Base-by-base conservation (phyloP, 768 basidiomycete species). In the Kwoniella dejecticola region DNA sequence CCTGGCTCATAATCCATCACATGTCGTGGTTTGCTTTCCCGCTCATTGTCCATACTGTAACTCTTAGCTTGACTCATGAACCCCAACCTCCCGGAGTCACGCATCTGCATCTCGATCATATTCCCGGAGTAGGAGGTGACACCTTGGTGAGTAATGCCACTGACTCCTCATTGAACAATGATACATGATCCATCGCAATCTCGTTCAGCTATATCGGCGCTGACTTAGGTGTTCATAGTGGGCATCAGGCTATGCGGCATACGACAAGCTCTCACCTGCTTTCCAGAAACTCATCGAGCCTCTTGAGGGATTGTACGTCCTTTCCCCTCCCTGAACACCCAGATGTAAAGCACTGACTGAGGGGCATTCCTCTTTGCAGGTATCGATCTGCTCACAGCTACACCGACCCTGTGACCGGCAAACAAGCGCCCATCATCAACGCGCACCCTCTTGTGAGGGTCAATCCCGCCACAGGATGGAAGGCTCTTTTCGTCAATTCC, bases 231-330 rank as follows among this genome's bases (percentile, higher is more conserved):
- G 33, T 36, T 36, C 33, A 36, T 36, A 57, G 62, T 60, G 58
- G 63, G 63, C 62, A 12, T 64, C 62, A 3, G 63, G 68, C 6
- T 66, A 69, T 52, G 46, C 55, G 11, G 63, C 68, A 1, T 69
- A 62, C 42, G 68, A 70, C 56, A 66, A 72, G 56, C 68, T 72
- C 29, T 64, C 61, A 2, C 71, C 68, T 2, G 57, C 38, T 30
- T 70, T 72, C 63, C 65, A 69, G 31, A 63, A 57, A 38, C 24
- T 72, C 17, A 52, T 72, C 40, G 71, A 72, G 24, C 62, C 63
- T 12, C 62, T 72, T 19, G 29, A 55, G 6, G 71, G 53, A 19
- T 52, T 68, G 15, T 60, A 44, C 42, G 58, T 52, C 10, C 15
- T 7, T 7, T 7, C 7, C 15, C 33, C 7, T 36, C 33, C 15